Conservation (phyloP, 768 basidiomycete species). For the Agaricus blazei region DNA sequence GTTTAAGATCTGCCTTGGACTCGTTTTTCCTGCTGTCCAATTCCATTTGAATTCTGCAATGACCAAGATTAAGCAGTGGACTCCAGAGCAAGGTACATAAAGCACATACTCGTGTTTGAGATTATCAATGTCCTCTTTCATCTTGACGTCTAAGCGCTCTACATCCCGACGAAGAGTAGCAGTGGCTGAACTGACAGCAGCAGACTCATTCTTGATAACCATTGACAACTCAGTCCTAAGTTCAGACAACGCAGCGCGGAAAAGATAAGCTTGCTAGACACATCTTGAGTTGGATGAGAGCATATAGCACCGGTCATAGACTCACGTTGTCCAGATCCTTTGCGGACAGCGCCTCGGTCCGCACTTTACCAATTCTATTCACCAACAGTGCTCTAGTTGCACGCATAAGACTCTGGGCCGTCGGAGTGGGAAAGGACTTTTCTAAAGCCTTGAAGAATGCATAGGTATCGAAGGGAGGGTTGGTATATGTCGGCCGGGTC, state of each 20-base stretch:
- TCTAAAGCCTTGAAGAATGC: conserved; percentile 69
- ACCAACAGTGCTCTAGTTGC: conserved; percentile 78
- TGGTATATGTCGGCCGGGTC: conserved; percentile 38
- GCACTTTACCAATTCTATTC: conserved; percentile 67
- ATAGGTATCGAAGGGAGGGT: conserved; percentile 82
- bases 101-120: conserved; percentile 86
- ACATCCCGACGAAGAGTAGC: conserved; percentile 81
- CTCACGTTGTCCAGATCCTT: conserved; percentile 84
- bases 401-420: conserved; percentile 77
- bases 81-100: background rate
- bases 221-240: conserved; percentile 82
- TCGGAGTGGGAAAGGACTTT: conserved; percentile 66
- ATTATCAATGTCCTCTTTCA: conserved; percentile 88
- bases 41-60: conserved; percentile 89
- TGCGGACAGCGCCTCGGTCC: conserved; percentile 61
- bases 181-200: conserved; percentile 73
- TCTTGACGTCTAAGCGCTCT: conserved; percentile 78
- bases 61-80: conserved; percentile 4
- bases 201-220: conserved; percentile 77
- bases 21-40: conserved; percentile 93
- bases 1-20: conserved; percentile 76
- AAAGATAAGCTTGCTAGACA: conserved; percentile 87
- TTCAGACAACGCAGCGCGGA: conserved; percentile 90
- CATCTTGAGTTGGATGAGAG: background rate
- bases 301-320: conserved; percentile 10